phyloP scores from a whole-genome alignment of 2,329 filamentous ascomycete species.

The Aspergillus uvarum region DNA sequence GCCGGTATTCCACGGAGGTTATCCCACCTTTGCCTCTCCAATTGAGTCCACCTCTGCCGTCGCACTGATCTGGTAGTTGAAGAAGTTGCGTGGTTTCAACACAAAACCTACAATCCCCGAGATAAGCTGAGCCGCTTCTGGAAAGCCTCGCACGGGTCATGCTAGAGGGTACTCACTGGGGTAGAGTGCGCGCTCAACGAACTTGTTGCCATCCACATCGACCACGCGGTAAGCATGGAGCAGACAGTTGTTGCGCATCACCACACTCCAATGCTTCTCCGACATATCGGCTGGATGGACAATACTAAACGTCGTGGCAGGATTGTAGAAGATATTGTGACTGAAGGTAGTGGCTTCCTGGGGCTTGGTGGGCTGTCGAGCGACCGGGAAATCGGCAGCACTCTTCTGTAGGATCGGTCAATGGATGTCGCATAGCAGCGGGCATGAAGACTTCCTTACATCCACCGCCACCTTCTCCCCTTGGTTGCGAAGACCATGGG shows the following conservation, averaged over 20 bases:
- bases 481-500: background rate
- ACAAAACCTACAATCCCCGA: background rate
- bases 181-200: background rate
- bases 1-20: background rate
- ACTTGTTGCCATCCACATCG: background rate
- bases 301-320: background rate
- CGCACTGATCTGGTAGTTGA: slow-evolving; percentile 2
- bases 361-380: no score
- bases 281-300: slow-evolving; percentile 1
- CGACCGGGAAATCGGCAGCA: no score
- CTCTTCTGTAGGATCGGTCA: no score
- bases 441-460: background rate
- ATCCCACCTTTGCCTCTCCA: background rate
- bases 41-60: background rate
- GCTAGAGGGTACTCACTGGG: background rate
- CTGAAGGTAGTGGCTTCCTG: no score
- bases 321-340: no score
- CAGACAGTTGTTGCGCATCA: background rate
- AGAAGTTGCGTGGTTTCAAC: background rate
- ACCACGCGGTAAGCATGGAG: background rate
- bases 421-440: no score
- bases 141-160: no score
- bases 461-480: background rate
- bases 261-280: slow-evolving; percentile 1
- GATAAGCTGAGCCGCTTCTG: no score